phyloP scores from a whole-genome alignment of 1,284 basidiomycete species.

The Puccinia hordei region DNA sequence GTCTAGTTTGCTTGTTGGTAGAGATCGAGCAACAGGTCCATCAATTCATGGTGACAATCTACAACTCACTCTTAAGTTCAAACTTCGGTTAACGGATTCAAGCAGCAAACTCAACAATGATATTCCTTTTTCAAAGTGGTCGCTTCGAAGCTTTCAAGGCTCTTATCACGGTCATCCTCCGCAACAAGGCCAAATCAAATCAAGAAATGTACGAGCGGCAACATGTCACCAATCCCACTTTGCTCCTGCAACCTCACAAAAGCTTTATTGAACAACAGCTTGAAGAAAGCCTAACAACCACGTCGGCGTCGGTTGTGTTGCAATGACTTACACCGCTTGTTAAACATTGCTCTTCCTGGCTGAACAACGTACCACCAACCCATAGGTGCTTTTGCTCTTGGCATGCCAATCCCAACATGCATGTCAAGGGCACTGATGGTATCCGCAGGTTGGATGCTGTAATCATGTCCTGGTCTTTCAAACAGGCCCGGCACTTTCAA shows the following conservation, averaged over 20 bases:
- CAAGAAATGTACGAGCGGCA: neutral
- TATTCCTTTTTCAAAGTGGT: neutral
- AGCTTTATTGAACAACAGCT: neutral
- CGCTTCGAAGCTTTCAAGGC: neutral
- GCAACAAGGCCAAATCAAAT: neutral
- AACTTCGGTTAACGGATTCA: neutral
- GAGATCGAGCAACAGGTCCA: neutral
- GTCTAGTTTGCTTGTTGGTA: neutral
- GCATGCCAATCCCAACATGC: neutral
- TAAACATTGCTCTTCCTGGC: too few relatives aligned
- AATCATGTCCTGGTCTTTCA: neutral
- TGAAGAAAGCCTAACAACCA: too few relatives aligned
- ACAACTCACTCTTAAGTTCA: too few relatives aligned
- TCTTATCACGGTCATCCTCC: neutral
- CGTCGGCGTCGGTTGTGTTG: too few relatives aligned
- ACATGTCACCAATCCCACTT: neutral
- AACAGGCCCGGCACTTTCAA: too few relatives aligned
- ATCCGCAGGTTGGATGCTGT: neutral
- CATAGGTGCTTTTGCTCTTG: too few relatives aligned
- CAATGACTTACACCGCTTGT: too few relatives aligned
- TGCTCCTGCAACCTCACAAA: neutral
- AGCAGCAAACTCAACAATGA: neutral
- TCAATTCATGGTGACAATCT: neutral
- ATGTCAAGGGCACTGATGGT: neutral
- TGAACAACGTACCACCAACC: too few relatives aligned